Conservation (phyloP, 1,284 basidiomycete genomes). For the Marasmius fiardii region DNA sequence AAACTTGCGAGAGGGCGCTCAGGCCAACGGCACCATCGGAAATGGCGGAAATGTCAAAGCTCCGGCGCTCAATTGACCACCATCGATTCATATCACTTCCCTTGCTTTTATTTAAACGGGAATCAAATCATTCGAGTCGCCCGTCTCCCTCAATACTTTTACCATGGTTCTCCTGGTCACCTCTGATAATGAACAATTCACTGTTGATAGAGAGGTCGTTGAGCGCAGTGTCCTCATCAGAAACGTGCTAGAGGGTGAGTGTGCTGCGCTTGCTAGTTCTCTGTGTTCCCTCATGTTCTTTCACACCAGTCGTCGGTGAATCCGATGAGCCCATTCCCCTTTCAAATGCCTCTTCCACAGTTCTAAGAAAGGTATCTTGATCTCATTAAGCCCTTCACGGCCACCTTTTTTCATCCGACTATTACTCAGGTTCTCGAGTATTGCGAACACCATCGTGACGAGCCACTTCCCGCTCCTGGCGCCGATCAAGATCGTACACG, state of each 20-base stretch:
- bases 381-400: neutral
- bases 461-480: slow-evolving; percentile 89
- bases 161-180: slow-evolving; percentile 80
- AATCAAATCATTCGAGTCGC: no score
- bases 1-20: no score
- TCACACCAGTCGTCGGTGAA: slow-evolving; percentile 81
- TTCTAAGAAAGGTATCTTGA: slow-evolving; percentile 84
- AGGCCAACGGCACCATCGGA: no score
- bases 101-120: neutral
- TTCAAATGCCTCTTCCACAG: slow-evolving; percentile 94
- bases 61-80: no score
- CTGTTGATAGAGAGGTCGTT: slow-evolving; percentile 91
- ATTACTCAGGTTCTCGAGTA: slow-evolving; percentile 87
- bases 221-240: slow-evolving; percentile 96
- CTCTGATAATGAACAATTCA: slow-evolving; percentile 95
- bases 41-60: no score
- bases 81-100: no score
- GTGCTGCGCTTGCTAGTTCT: slow-evolving; percentile 21
- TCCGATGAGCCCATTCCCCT: slow-evolving; percentile 92
- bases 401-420: neutral
- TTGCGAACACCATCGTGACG: slow-evolving; percentile 97
- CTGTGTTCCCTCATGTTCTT: slow-evolving; percentile 14
- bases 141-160: slow-evolving; percentile 1
- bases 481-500: slow-evolving; percentile 92
- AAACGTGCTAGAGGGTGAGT: slow-evolving; percentile 98